Conservation (phyloP, 2,329 filamentous ascomycete species). For the Coniochaeta sp. region DNA sequence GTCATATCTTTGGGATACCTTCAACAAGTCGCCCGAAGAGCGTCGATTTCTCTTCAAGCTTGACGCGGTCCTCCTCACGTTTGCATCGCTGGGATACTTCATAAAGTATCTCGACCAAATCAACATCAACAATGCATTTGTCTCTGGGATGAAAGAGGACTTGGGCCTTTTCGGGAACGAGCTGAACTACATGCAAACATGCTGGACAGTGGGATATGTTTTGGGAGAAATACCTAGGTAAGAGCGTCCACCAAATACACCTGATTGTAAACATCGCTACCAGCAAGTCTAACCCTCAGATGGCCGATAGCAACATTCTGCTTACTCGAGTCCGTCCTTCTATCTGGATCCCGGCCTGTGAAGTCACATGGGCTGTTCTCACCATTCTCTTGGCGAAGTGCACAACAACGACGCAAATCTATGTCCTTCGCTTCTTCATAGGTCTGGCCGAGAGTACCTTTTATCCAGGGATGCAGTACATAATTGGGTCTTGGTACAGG, state of each 20-base stretch:
- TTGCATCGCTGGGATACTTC: conserved; percentile 4
- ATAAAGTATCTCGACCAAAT: conserved; percentile 28
- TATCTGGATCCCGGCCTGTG: conserved; percentile 33
- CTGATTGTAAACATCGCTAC: not conserved
- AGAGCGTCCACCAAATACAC: not conserved
- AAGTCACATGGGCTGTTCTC: conserved; percentile 26
- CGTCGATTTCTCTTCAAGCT: conserved; percentile 27
- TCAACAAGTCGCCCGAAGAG: conserved; percentile 11
- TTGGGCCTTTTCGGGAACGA: conserved; percentile 25
- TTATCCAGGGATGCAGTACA: conserved; percentile 31
- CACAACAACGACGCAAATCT: conserved; percentile 26
- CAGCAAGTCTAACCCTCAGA: not conserved
- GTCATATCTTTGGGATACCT: conserved; percentile 40
- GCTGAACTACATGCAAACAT: conserved; percentile 25
- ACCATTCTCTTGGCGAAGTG: conserved; percentile 23
- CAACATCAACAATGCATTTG: conserved; percentile 34
- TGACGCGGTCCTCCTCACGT: conserved; percentile 27
- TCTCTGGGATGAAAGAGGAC: conserved; percentile 38
- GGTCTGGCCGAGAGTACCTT: conserved; percentile 31
- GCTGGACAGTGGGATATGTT: conserved; percentile 31
- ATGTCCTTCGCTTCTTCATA: conserved; percentile 33
- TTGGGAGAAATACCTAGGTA: conserved; percentile 27
- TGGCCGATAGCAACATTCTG: conserved; percentile 19
- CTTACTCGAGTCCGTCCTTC: conserved; percentile 32
- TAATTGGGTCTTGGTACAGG: conserved; percentile 37